Percentiles rank a stretch among this genome's conserved stretches.
phyloP scores from a whole-genome alignment of 257 asterid genomes.

The Plantago ovata region DNA sequence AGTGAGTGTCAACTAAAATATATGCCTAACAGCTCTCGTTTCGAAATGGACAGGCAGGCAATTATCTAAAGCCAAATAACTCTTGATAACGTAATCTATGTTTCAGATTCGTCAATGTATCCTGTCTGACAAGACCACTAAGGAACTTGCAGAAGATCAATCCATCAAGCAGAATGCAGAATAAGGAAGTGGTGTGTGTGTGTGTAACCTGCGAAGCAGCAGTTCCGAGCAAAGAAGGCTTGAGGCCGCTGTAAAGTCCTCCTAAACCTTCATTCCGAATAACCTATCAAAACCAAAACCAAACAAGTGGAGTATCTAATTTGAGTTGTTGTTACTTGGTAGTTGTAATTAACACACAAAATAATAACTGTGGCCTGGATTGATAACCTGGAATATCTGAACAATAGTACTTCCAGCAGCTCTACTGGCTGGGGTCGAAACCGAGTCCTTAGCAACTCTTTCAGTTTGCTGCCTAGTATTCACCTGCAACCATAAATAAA shows the following conservation, averaged over 20 bases:
- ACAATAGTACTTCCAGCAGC: constrained; percentile 41
- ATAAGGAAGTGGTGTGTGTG: constrained; percentile 4
- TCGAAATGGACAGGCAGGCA: not conserved
- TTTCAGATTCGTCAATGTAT: too few species aligned
- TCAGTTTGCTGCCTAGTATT: constrained; percentile 96
- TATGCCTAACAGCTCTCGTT: not conserved
- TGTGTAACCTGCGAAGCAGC: constrained; percentile 77
- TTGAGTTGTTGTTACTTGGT: too few species aligned
- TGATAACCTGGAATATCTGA: constrained; percentile 54
- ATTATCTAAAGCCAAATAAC: not conserved
- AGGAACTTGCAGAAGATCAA: not conserved
- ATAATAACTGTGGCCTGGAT: not conserved
- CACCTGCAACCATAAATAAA: constrained; percentile 38
- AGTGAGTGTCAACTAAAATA: constrained; percentile 23
- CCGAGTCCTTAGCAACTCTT: constrained; percentile 52
- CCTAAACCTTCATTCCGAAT: constrained; percentile 69
- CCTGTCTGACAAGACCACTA: too few species aligned
- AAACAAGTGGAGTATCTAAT: too few species aligned
- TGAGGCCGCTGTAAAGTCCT: constrained; percentile 94
- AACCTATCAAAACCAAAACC: constrained; percentile 34
- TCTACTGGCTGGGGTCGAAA: constrained; percentile 19
- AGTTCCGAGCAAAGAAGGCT: constrained; percentile 86
- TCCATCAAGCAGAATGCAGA: not conserved
- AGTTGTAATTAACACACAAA: not conserved
- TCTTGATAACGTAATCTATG: not conserved